These are phyloP conservation scores for Podila epigama DNA, from an alignment of 192 early-diverging fungal genomes.

Conservation along the genomic window DNA sequence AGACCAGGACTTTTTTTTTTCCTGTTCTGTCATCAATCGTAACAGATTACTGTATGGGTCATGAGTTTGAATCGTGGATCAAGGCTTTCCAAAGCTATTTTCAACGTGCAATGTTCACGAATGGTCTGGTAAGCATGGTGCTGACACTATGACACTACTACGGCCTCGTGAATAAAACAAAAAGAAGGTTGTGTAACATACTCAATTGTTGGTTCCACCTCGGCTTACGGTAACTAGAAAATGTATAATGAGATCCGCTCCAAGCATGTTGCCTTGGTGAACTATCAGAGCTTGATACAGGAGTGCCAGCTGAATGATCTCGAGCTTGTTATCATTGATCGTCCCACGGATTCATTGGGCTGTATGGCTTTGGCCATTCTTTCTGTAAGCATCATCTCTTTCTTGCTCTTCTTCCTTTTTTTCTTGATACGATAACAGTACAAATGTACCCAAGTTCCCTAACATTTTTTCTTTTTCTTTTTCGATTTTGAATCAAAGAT, in stretches of 20 bases:
- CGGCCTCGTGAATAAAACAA: too few relatives aligned
- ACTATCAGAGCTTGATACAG: slow-evolving; percentile 14
- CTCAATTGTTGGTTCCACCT: too few relatives aligned
- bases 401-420: not conserved
- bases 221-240: too few relatives aligned
- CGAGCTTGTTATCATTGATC: slow-evolving; percentile 6
- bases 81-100: slow-evolving; percentile 21
- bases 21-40: not conserved
- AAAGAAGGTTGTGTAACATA: too few relatives aligned
- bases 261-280: slow-evolving; percentile 19
- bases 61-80: slow-evolving; percentile 35
- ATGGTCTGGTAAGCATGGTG: slow-evolving; percentile 4
- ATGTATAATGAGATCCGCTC: slow-evolving; percentile 1
- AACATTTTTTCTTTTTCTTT: not conserved
- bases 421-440: not conserved
- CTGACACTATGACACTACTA: not conserved
- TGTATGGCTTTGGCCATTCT: slow-evolving; percentile 29
- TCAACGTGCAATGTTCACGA: not conserved
- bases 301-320: slow-evolving; percentile 12
- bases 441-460: not conserved
- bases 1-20: not conserved
- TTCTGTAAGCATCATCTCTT: slow-evolving; percentile 2
- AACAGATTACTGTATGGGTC: slow-evolving; percentile 27
- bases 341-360: slow-evolving; percentile 13
- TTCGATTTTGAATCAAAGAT: slow-evolving; percentile 26